Conservation (phyloP, 192 early-diverging fungal species). For the Lobosporangium transversale region DNA sequence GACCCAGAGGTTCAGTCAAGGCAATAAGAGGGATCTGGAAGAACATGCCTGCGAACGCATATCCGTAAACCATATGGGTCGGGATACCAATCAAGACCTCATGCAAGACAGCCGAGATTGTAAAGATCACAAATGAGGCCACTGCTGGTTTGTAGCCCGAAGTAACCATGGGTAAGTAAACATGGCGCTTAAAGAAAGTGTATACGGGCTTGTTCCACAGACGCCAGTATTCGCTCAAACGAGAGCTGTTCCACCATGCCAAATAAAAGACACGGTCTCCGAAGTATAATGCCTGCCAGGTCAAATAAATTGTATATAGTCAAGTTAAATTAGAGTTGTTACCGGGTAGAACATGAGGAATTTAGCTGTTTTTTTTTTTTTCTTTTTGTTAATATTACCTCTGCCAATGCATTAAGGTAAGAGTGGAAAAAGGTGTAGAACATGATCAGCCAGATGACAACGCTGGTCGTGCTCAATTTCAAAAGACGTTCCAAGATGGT, state of each 20-base stretch:
- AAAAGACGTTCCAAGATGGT: slow-evolving; percentile 84
- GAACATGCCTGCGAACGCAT: slow-evolving; percentile 85
- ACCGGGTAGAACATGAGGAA: background rate
- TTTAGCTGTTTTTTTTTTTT: background rate
- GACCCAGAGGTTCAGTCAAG: slow-evolving; percentile 71
- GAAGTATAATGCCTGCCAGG: slow-evolving; percentile 72
- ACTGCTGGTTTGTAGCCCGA: slow-evolving; percentile 66
- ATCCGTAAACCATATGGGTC: slow-evolving; percentile 80
- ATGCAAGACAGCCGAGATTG: slow-evolving; percentile 87
- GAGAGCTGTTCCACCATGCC: slow-evolving; percentile 90
- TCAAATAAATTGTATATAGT: background rate
- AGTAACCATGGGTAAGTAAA: slow-evolving; percentile 83
- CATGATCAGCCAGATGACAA: slow-evolving; percentile 89
- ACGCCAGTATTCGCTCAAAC: slow-evolving; percentile 86
- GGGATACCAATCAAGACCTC: slow-evolving; percentile 89
- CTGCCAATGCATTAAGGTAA: slow-evolving; percentile 81
- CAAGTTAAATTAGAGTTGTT: background rate
- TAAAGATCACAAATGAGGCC: slow-evolving; percentile 75
- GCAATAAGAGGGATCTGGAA: slow-evolving; percentile 81
- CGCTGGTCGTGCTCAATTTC: slow-evolving; percentile 81
- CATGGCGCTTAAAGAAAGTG: slow-evolving; percentile 87
- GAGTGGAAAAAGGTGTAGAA: slow-evolving; percentile 90
- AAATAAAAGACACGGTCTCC: slow-evolving; percentile 90
- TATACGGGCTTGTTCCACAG: slow-evolving; percentile 93
- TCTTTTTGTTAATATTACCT: slow-evolving; percentile 46